Percentiles rank a stretch among this genome's conserved stretches.
Evolutionary conservation across 139 green algal genomes (phyloP).

Genomic region (Chlorella sp.): DNA sequence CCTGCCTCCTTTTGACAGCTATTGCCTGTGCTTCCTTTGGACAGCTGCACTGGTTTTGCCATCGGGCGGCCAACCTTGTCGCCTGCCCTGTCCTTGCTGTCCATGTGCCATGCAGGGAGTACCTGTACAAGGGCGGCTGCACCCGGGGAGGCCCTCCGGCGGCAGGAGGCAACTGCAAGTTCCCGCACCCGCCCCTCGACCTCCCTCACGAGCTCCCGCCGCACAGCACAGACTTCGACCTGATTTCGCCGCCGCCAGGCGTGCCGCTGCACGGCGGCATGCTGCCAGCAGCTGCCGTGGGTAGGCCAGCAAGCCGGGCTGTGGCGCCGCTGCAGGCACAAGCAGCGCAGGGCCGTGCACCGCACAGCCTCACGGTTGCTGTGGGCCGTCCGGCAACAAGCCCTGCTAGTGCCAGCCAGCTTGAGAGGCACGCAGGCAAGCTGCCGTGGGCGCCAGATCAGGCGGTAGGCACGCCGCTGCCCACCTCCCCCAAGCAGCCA

Average conservation of each 20-base stretch:
- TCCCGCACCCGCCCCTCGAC: constrained; percentile 32
- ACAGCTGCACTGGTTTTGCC: background rate
- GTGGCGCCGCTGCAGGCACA: background rate
- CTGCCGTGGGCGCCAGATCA: no score
- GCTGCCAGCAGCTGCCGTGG: background rate
- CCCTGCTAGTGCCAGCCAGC: no score
- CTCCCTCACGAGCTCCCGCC: background rate
- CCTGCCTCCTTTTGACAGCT: background rate
- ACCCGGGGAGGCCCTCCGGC: background rate
- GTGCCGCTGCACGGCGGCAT: background rate
- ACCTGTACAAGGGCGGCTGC: background rate
- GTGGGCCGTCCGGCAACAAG: no score
- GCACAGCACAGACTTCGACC: background rate
- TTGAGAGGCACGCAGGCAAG: no score
- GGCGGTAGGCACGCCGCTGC: no score
- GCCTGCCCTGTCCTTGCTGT: no score
- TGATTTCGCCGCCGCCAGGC: background rate
- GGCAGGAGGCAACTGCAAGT: background rate
- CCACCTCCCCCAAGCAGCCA: no score
- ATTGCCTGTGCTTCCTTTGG: background rate
- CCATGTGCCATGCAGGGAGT: background rate
- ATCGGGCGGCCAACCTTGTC: background rate
- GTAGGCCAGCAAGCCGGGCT: background rate
- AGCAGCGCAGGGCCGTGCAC: background rate
- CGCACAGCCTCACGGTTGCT: no score